Percentiles rank a stretch among this genome's conserved stretches.
These are phyloP conservation scores for Leccinum obscurum DNA, from an alignment of 768 basidiomycete genomes.

Conservation along the genomic window DNA sequence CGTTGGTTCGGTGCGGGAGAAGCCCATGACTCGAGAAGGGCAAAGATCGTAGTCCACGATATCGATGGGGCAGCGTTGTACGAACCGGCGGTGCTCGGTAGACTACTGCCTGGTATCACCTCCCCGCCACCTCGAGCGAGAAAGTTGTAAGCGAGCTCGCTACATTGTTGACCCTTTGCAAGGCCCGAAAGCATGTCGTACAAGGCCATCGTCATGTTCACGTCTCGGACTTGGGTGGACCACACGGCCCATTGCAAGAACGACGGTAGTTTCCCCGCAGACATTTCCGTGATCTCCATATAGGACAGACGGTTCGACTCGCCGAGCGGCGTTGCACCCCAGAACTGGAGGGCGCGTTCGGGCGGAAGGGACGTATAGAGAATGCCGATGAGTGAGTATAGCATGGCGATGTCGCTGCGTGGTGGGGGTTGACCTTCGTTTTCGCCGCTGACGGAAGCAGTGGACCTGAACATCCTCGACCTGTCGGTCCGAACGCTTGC, in stretches of 20 bases:
- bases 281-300: conserved; percentile 60
- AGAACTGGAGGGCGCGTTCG: conserved; percentile 83
- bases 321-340: conserved; percentile 61
- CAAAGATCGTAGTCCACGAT: too few relatives aligned
- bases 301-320: conserved; percentile 48
- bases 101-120: conserved; percentile 36
- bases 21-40: too few relatives aligned
- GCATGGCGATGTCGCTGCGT: conserved; percentile 39
- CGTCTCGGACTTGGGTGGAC: conserved; percentile 75
- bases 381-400: conserved; percentile 82
- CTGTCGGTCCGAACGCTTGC: too few relatives aligned
- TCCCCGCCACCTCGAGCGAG: conserved; percentile 65
- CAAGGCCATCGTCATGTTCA: conserved; percentile 72
- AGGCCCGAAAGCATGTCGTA: conserved; percentile 90
- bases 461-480: too few relatives aligned
- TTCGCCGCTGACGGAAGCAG: too few relatives aligned
- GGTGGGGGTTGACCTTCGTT: too few relatives aligned
- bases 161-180: too few relatives aligned
- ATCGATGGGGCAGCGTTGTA: too few relatives aligned
- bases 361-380: conserved; percentile 73
- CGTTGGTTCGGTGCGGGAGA: too few relatives aligned
- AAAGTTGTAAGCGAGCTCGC: too few relatives aligned
- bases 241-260: conserved; percentile 92
- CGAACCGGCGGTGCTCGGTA: too few relatives aligned
- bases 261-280: conserved; percentile 59